phyloP scores from a whole-genome alignment of 2,329 filamentous ascomycete species.

The Lanzia echinophila region DNA sequence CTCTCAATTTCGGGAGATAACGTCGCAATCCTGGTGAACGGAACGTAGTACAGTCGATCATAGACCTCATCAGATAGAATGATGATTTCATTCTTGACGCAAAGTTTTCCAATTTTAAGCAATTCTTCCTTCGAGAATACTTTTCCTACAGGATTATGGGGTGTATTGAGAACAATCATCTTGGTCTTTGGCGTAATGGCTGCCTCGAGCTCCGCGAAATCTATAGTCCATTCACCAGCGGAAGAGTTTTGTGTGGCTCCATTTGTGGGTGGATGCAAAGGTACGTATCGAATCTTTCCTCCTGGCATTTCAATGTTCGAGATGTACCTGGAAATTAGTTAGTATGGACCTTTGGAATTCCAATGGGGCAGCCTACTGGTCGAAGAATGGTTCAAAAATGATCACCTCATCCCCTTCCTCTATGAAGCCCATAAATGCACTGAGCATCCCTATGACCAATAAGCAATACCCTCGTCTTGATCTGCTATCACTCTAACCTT shows the following conservation, averaged over 20 bases:
- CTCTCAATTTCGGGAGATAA: slow-evolving; percentile 83
- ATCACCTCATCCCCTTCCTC: slow-evolving; percentile 95
- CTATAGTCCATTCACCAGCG: slow-evolving; percentile 79
- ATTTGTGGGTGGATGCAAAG: slow-evolving; percentile 79
- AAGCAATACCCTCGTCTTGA: slow-evolving; percentile 5
- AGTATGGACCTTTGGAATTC: slow-evolving; percentile 1
- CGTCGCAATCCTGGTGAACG: slow-evolving; percentile 87
- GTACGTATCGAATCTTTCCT: slow-evolving; percentile 89
- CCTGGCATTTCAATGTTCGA: slow-evolving; percentile 98
- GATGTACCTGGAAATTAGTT: slow-evolving; percentile 57
- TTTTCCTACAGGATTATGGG: slow-evolving; percentile 93
- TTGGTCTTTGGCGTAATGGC: slow-evolving; percentile 82
- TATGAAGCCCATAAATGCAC: slow-evolving; percentile 96
- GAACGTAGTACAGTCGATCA: slow-evolving; percentile 89
- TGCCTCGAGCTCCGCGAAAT: slow-evolving; percentile 74
- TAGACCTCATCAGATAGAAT: slow-evolving; percentile 93
- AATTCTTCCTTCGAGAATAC: slow-evolving; percentile 83
- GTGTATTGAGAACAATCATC: slow-evolving; percentile 89
- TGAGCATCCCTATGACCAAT: slow-evolving; percentile 64
- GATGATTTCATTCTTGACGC: slow-evolving; percentile 87
- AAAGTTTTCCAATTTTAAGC: slow-evolving; percentile 76
- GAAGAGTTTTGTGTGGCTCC: slow-evolving; percentile 75
- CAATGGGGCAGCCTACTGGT: slow-evolving; percentile 57
- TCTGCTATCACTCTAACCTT: slow-evolving; percentile 40
- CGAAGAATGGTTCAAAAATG: slow-evolving; percentile 97